These are phyloP conservation scores for Xylaria acuta DNA, from an alignment of 495 filamentous ascomycete species.

Conservation along the genomic window DNA sequence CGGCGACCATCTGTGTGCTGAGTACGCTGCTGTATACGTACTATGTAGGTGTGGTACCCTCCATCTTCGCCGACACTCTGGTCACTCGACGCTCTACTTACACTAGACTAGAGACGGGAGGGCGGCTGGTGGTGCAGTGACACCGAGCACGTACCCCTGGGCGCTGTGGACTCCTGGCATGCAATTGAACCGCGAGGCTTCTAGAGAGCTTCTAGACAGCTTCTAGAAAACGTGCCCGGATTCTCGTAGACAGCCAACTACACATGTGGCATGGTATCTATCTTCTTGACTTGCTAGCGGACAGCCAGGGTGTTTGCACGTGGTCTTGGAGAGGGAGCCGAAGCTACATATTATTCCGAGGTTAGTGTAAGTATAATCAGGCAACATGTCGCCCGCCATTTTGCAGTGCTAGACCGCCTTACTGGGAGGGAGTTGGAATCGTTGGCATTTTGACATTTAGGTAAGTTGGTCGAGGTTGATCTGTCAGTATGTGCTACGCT, in stretches of 20 bases:
- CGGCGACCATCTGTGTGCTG: constrained; percentile 11
- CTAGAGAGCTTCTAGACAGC: constrained; percentile 2
- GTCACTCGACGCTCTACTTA: background rate
- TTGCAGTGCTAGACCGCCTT: background rate
- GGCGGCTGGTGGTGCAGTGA: background rate
- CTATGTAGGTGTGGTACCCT: background rate
- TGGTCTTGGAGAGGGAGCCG: constrained; percentile 3
- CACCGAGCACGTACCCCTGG: constrained; percentile 3
- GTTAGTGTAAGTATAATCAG: background rate
- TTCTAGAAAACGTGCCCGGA: constrained; percentile 9
- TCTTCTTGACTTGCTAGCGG: background rate
- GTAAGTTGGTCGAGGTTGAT: background rate
- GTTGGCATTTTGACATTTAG: background rate
- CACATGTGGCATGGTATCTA: background rate
- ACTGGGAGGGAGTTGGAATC: background rate
- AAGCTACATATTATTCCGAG: background rate
- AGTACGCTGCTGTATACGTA: background rate
- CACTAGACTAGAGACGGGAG: background rate
- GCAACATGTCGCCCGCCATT: background rate
- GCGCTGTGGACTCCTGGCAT: background rate
- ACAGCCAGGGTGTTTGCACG: background rate
- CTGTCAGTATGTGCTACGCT: background rate
- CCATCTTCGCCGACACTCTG: background rate
- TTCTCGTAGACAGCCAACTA: background rate
- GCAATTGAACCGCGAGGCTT: background rate